Percentiles rank a stretch among this genome's conserved stretches.
phyloP scores from a whole-genome alignment of 1,284 basidiomycete species.

The Heterobasidion irregulare region DNA sequence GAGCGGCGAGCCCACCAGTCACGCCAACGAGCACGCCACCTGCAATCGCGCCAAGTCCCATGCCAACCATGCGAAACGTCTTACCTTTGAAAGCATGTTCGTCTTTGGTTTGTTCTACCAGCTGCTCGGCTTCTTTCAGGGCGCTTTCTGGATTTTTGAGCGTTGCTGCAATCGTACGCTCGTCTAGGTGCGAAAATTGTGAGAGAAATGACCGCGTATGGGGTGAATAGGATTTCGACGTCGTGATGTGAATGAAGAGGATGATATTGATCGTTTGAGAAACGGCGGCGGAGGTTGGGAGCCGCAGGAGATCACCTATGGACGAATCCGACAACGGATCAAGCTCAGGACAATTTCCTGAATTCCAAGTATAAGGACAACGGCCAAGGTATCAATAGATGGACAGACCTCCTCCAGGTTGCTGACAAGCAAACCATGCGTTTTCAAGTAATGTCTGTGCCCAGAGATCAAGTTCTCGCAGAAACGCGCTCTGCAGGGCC shows the following conservation, averaged over 20 bases:
- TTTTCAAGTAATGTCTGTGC: constrained; percentile 34
- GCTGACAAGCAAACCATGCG: constrained; percentile 39
- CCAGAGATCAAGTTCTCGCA: constrained; percentile 34
- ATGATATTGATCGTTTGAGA: constrained; percentile 36
- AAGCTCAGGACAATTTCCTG: constrained; percentile 31
- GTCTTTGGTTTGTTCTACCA: constrained; percentile 28
- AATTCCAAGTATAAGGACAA: neutral
- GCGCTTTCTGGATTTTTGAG: constrained; percentile 42
- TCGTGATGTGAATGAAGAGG: constrained; percentile 42
- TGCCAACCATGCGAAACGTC: constrained; percentile 35
- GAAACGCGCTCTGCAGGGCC: constrained; percentile 20
- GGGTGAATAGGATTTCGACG: constrained; percentile 41
- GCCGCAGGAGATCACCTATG: constrained; percentile 27
- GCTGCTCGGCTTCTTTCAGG: constrained; percentile 35
- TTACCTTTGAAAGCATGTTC: constrained; percentile 34
- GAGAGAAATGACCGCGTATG: constrained; percentile 43
- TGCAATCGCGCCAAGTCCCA: constrained; percentile 44
- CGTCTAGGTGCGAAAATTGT: constrained; percentile 31
- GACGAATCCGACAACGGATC: constrained; percentile 38
- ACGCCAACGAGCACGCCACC: constrained; percentile 50
- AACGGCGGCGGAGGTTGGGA: constrained; percentile 28
- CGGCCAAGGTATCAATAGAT: neutral
- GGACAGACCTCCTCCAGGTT: constrained; percentile 32
- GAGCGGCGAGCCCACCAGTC: constrained; percentile 49
- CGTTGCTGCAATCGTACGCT: constrained; percentile 33